Conservation (phyloP, 2,329 filamentous ascomycete species). For the Capronia epimyces region DNA sequence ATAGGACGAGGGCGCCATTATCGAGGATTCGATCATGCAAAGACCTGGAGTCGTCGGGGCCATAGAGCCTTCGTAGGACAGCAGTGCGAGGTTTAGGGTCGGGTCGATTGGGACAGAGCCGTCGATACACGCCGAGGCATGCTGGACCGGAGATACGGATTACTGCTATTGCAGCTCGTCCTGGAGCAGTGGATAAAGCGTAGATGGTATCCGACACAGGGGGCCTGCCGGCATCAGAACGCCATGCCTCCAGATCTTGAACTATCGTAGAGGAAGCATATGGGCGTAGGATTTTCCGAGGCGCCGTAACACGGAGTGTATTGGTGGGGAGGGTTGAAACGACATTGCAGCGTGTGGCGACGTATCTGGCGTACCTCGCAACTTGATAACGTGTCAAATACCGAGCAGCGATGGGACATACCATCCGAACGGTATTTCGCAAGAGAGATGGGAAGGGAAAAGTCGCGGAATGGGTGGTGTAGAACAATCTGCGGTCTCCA, state of each 20-base stretch:
- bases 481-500: neutral
- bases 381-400: neutral
- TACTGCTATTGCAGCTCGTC: conserved; percentile 83
- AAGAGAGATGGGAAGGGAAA: neutral
- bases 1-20: conserved; percentile 71
- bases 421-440: conserved; percentile 12
- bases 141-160: conserved; percentile 78
- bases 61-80: conserved; percentile 66
- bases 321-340: neutral
- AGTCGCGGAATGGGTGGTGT: neutral
- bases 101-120: conserved; percentile 52
- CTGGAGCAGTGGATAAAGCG: conserved; percentile 79
- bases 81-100: conserved; percentile 60
- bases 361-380: neutral
- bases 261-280: conserved; percentile 11
- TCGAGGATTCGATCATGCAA: conserved; percentile 54
- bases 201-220: conserved; percentile 63
- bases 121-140: conserved; percentile 63
- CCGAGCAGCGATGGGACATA: conserved; percentile 7
- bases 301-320: neutral
- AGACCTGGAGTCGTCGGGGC: conserved; percentile 46
- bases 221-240: neutral
- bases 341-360: neutral
- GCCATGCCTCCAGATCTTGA: conserved; percentile 10
- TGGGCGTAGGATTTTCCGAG: neutral